These are phyloP conservation scores for Boletus speciosus DNA, from an alignment of 768 basidiomycete genomes.

Conservation along the genomic window DNA sequence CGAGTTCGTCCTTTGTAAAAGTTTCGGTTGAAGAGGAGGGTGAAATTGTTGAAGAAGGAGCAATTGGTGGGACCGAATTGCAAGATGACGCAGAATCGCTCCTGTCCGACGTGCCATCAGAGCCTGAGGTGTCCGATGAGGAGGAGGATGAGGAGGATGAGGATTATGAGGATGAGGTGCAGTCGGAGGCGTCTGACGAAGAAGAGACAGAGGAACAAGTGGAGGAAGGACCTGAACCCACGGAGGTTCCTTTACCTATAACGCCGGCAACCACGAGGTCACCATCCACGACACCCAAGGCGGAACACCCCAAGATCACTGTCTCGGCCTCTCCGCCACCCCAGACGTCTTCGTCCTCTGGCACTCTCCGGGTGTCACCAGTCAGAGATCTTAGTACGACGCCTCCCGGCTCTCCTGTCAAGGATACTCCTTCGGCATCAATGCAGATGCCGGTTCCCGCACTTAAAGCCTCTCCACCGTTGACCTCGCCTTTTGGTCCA, in stretches of 20 bases:
- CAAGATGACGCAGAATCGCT: slow-evolving; percentile 33
- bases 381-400: slow-evolving; percentile 51
- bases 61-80: slow-evolving; percentile 28
- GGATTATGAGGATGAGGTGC: slow-evolving; percentile 4
- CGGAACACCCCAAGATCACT: slow-evolving; percentile 43
- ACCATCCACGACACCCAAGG: slow-evolving; percentile 57
- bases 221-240: slow-evolving; percentile 23
- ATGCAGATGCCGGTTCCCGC: slow-evolving; percentile 15
- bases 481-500: slow-evolving; percentile 39
- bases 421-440: slow-evolving; percentile 29
- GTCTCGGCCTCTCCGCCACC: slow-evolving; percentile 33
- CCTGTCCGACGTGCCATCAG: slow-evolving; percentile 30
- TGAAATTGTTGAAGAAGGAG: slow-evolving; percentile 12
- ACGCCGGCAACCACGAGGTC: slow-evolving; percentile 46
- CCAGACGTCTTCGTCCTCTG: slow-evolving; percentile 20
- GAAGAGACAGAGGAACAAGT: slow-evolving; percentile 22
- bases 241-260: slow-evolving; percentile 14
- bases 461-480: slow-evolving; percentile 15
- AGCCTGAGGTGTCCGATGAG: slow-evolving; percentile 19
- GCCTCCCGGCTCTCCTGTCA: slow-evolving; percentile 61
- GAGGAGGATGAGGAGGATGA: slow-evolving; percentile 15
- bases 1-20: slow-evolving; percentile 48
- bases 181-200: slow-evolving; percentile 8
- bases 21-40: slow-evolving; percentile 32
- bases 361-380: slow-evolving; percentile 27